These are phyloP conservation scores for Syncephalastrum contaminatum DNA, from an alignment of 371 early-diverging fungal species.

Conservation along the genomic window DNA sequence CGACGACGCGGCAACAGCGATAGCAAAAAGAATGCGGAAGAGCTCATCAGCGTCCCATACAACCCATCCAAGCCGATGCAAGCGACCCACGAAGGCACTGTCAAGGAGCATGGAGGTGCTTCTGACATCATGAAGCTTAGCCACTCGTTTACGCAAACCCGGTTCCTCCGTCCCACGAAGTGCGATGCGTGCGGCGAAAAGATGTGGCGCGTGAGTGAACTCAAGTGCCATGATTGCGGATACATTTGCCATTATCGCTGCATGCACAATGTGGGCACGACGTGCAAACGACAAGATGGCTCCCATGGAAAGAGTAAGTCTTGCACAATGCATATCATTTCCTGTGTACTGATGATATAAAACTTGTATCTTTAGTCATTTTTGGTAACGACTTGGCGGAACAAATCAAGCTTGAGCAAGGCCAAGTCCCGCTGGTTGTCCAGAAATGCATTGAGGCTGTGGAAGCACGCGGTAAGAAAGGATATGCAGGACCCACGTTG, in stretches of 20 bases:
- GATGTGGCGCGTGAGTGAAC: conserved; percentile 81
- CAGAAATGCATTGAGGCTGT: conserved; percentile 74
- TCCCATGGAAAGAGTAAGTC: neutral
- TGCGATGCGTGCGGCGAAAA: conserved; percentile 87
- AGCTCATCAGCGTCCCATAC: conserved; percentile 29
- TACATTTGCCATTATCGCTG: conserved; percentile 40
- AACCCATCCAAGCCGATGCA: conserved; percentile 13
- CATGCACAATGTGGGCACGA: conserved; percentile 28
- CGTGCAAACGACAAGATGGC: conserved; percentile 4
- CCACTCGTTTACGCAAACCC: conserved; percentile 61
- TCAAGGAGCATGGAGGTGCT: neutral
- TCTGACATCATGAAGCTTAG: conserved; percentile 11
- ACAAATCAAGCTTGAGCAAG: conserved; percentile 34
- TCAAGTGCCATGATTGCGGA: conserved; percentile 64
- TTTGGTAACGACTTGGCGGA: conserved; percentile 33
- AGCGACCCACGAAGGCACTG: conserved; percentile 5
- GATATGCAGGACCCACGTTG: conserved; percentile 15
- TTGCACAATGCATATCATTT: neutral
- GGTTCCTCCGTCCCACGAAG: conserved; percentile 69
- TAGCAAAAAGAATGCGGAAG: conserved; percentile 17
- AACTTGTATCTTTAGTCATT: conserved; percentile 19
- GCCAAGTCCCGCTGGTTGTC: conserved; percentile 72
- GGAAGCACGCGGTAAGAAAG: conserved; percentile 44
- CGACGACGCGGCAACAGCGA: conserved; percentile 19
- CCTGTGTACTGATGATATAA: conserved; percentile 1